Base-by-base conservation (phyloP, 2,329 filamentous ascomycete genomes). In the Cytospora mali region DNA sequence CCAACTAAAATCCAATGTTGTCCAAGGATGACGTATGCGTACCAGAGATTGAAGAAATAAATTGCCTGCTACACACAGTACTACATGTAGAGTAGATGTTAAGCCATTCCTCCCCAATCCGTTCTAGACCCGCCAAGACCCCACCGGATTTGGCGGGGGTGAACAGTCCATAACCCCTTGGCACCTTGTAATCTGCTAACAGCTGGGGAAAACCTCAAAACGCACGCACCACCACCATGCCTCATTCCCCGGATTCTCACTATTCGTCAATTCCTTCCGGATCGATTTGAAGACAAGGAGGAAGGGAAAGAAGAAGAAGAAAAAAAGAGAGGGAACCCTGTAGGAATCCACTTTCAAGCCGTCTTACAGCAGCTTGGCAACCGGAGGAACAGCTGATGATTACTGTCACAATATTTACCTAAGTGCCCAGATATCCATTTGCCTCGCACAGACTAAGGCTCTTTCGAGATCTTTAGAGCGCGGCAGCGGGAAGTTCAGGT, bases 231-330 rank as follows among this genome's bases (percentile, higher is more conserved):
- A 31, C 13, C 46, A n/a, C n/a, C n/a, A n/a, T 35, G n/a, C 16
- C 29, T 28, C 27, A 23, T 27, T n/a, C 59, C 53, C 53, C 59
- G 16, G 59, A 48, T 27, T 57, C 53, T 51, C n/a, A 51, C 55
- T 48, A 61, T 64, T 64, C 48, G 62, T 53, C 53, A 64, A 61
- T 64, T 61, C 62, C 39, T 63, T n/a, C 51, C 42, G 23, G 21
- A 16, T 42, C 23, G 53, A 25, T 2, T 28, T n/a, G n/a, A n/a
- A n/a, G n/a, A n/a, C n/a, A n/a, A n/a, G n/a, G n/a, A n/a, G n/a
- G n/a, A n/a, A n/a, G n/a, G n/a, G n/a, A n/a, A n/a, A n/a, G n/a
- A n/a, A n/a, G n/a, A n/a, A n/a, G n/a, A n/a, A n/a, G n/a, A 35
- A 14, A 35, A 14, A 35, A 31, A 31, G 16, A 35, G 21, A 31